Percentiles rank a stretch among this genome's conserved stretches.
These are phyloP conservation scores for Picea sitchensis DNA, from an alignment of 75 land plant genomes.

Conservation along the genomic window DNA sequence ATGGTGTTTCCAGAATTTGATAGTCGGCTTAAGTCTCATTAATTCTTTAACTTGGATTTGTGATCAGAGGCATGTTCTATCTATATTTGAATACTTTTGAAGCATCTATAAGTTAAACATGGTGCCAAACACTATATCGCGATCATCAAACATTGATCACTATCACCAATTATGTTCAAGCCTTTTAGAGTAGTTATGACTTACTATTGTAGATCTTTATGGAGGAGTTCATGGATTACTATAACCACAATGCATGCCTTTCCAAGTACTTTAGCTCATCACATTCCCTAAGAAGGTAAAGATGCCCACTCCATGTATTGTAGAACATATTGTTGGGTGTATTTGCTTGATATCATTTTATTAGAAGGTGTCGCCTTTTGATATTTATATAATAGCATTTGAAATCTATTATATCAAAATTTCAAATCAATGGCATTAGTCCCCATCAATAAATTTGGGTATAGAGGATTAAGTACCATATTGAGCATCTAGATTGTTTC, in stretches of 20 bases:
- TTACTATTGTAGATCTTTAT: too few species aligned
- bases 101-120: too few species aligned
- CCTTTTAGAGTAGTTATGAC: too few species aligned
- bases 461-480: neutral
- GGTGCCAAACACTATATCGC: neutral
- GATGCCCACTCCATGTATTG: neutral
- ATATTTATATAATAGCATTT: neutral
- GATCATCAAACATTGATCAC: neutral
- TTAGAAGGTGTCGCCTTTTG: neutral
- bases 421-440: neutral
- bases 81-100: too few species aligned
- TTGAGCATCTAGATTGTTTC: neutral
- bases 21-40: too few species aligned
- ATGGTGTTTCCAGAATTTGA: too few species aligned
- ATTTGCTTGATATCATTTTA: neutral
- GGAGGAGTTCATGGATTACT: too few species aligned
- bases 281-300: neutral
- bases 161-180: neutral
- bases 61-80: too few species aligned
- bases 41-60: too few species aligned
- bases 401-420: neutral
- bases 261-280: neutral
- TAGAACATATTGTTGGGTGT: neutral
- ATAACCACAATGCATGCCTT: neutral
- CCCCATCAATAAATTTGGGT: too few species aligned